Evolutionary conservation across 2,329 filamentous ascomycete species (phyloP).

Genomic region (Beauveria scarabaeidicola): DNA sequence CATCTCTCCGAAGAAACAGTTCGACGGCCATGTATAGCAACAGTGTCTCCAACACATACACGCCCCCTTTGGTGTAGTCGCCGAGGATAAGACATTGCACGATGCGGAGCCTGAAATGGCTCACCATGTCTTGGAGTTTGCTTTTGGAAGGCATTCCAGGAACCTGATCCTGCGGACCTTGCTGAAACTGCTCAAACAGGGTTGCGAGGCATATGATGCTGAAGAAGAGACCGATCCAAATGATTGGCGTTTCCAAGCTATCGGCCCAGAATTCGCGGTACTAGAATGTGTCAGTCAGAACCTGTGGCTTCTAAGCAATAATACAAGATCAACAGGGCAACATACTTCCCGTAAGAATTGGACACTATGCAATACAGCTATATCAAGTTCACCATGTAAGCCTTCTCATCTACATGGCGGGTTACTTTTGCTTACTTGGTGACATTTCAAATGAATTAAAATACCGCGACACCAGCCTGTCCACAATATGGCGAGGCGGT

Average conservation of each 20-base stretch:
- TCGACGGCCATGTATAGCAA: slow-evolving; percentile 27
- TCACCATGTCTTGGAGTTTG: too few species aligned
- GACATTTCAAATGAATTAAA: slow-evolving; percentile 22
- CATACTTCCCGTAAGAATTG: slow-evolving; percentile 16
- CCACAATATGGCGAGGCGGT: slow-evolving; percentile 24
- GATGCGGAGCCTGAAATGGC: slow-evolving; percentile 10
- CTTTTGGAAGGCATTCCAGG: slow-evolving; percentile 16
- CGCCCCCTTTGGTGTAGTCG: slow-evolving; percentile 34
- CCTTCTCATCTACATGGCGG: too few species aligned
- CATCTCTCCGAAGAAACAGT: slow-evolving; percentile 21
- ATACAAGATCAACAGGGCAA: too few species aligned
- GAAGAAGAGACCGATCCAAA: background rate
- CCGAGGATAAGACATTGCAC: slow-evolving; percentile 30
- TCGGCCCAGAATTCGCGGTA: background rate
- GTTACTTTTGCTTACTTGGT: slow-evolving; percentile 8
- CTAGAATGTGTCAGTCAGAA: too few species aligned
- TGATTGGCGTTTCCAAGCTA: background rate
- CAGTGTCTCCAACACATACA: slow-evolving; percentile 32
- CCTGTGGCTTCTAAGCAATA: too few species aligned
- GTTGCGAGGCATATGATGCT: background rate
- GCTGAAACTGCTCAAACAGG: background rate
- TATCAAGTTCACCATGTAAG: too few species aligned
- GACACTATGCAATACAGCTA: slow-evolving; percentile 20
- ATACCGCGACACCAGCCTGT: slow-evolving; percentile 27
- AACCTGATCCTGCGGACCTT: background rate